These are phyloP conservation scores for Blechomonas ayalai DNA, from an alignment of 208 protist genomes.

Conservation along the genomic window DNA sequence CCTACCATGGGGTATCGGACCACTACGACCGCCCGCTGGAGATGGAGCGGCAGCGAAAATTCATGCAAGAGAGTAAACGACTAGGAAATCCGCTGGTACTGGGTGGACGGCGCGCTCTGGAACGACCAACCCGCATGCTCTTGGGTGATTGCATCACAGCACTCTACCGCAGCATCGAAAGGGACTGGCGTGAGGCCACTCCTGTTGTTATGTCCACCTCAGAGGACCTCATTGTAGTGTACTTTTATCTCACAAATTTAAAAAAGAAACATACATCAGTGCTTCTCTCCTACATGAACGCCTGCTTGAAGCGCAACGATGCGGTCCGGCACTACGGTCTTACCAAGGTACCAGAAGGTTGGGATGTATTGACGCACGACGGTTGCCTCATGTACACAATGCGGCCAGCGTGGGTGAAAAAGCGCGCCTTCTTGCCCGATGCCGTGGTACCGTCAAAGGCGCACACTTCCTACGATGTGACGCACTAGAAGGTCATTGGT, in stretches of 20 bases:
- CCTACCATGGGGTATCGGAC: conserved; percentile 22
- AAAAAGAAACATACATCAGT: conserved; percentile 26
- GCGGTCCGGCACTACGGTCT: conserved; percentile 61
- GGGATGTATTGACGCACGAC: conserved; percentile 80
- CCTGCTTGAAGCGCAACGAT: conserved; percentile 38
- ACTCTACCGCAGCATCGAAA: conserved; percentile 53
- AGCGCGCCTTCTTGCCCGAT: conserved; percentile 53
- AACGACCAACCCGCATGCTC: conserved; percentile 66
- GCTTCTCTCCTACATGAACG: conserved; percentile 83
- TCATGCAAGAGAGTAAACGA: conserved; percentile 56
- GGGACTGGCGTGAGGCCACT: conserved; percentile 64
- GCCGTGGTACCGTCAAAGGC: conserved; percentile 11
- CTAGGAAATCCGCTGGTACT: conserved; percentile 69
- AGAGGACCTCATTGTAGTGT: conserved; percentile 87
- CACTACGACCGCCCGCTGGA: conserved; percentile 63
- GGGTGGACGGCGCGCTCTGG: conserved; percentile 21
- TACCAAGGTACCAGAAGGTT: conserved; percentile 69
- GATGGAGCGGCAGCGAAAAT: conserved; percentile 48
- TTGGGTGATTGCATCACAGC: conserved; percentile 71
- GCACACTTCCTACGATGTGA: too few species aligned
- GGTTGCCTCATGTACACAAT: conserved; percentile 83
- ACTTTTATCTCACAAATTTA: conserved; percentile 44
- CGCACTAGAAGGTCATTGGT: too few species aligned
- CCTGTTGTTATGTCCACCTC: conserved; percentile 78
- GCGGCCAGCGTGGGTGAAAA: conserved; percentile 76